Conservation (phyloP, 1,284 basidiomycete species). For the Ganoderma multipileum region DNA sequence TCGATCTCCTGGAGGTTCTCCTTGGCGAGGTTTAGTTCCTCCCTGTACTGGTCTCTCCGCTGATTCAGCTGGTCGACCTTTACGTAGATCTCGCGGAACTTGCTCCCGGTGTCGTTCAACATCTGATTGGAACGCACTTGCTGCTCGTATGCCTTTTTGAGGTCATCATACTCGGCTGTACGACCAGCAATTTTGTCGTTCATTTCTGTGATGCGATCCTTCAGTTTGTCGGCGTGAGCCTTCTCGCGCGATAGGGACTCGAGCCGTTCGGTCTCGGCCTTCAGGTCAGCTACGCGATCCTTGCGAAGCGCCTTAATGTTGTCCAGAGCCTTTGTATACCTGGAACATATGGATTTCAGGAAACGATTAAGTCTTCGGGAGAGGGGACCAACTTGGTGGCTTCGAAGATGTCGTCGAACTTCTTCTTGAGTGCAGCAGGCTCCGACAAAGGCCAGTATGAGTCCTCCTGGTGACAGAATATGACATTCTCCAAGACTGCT, state of each 20-base stretch:
- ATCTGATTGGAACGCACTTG: constrained; percentile 80
- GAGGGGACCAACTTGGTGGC: constrained; percentile 79
- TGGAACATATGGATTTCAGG: constrained; percentile 40
- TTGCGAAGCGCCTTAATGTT: constrained; percentile 91
- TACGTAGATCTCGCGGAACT: constrained; percentile 86
- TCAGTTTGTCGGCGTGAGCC: constrained; percentile 85
- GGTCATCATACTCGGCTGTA: constrained; percentile 77
- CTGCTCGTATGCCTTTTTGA: constrained; percentile 70
- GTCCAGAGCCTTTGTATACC: constrained; percentile 97
- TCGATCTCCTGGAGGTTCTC: constrained; percentile 76
- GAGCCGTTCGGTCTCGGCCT: constrained; percentile 91
- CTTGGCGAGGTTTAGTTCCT: constrained; percentile 69
- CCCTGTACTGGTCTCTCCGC: constrained; percentile 60
- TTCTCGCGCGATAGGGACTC: constrained; percentile 87
- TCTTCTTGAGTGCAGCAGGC: constrained; percentile 93
- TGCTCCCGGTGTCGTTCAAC: constrained; percentile 84
- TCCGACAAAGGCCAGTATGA: constrained; percentile 98
- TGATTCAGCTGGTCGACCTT: constrained; percentile 75
- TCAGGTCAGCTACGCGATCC: constrained; percentile 89
- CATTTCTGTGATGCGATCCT: constrained; percentile 70
- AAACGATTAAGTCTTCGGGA: neutral
- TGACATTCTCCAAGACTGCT: constrained; percentile 97
- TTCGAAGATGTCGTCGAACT: constrained; percentile 99
- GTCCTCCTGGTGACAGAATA: constrained; percentile 99
- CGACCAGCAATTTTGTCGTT: constrained; percentile 72